A percentile compares a stretch with the other conserved stretches of the same genome.
These are phyloP conservation scores for Podospora pseudoanserina DNA, from an alignment of 495 filamentous ascomycete genomes.

Conservation along the genomic window DNA sequence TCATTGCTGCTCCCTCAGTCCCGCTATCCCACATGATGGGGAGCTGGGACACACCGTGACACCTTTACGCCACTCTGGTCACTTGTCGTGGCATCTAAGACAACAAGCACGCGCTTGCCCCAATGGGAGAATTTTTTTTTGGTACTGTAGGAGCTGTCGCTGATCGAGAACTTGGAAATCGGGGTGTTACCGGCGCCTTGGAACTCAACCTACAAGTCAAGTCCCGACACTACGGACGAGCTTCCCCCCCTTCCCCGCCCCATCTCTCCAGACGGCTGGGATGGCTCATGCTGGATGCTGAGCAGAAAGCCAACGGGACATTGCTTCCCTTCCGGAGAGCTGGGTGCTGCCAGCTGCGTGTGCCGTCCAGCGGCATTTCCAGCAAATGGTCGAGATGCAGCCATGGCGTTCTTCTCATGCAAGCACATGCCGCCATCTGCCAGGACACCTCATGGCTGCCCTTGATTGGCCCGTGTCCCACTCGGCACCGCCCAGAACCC, in stretches of 20 bases:
- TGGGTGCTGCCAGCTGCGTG: constrained; percentile 11
- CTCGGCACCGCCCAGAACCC: constrained; percentile 1
- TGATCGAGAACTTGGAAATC: neutral
- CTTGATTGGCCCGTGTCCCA: constrained; percentile 25
- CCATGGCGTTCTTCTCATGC: constrained; percentile 29
- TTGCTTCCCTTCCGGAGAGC: constrained; percentile 10
- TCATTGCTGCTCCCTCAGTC: neutral
- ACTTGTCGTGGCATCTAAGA: neutral
- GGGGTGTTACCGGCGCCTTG: constrained; percentile 15
- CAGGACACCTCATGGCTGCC: constrained; percentile 12
- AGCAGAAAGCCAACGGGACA: constrained; percentile 7
- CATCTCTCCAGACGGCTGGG: constrained; percentile 9
- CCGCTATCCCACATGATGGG: neutral
- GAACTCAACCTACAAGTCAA: constrained; percentile 9
- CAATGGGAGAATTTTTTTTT: neutral
- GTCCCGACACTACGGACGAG: constrained; percentile 19
- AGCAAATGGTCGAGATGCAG: constrained; percentile 25
- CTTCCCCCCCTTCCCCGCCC: constrained; percentile 10
- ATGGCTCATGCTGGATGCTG: constrained; percentile 4
- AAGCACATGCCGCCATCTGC: constrained; percentile 21
- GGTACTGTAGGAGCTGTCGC: neutral
- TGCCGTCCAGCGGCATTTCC: constrained; percentile 19
- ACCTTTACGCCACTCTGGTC: neutral
- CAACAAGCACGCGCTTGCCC: neutral
- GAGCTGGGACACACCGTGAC: neutral